phyloP scores from a whole-genome alignment of 257 asterid species.

The Scutellaria minor region DNA sequence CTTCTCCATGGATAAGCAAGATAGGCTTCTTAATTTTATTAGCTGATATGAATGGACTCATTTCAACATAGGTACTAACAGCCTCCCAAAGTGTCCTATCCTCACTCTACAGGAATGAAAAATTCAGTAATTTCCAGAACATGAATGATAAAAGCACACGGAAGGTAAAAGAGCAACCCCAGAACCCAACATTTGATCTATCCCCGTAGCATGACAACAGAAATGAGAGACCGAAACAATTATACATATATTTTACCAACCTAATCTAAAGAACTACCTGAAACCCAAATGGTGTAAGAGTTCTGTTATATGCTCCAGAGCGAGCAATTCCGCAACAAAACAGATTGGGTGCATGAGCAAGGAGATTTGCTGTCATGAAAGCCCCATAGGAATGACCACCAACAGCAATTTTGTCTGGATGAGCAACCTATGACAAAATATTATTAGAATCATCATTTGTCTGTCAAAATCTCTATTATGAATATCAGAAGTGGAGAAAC shows the following conservation, averaged over 20 bases:
- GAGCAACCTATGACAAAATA: constrained; percentile 75
- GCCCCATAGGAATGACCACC: constrained; percentile 99
- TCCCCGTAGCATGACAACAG: constrained; percentile 14
- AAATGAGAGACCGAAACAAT: neutral
- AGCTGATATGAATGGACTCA: constrained; percentile 97
- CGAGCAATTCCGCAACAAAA: constrained; percentile 96
- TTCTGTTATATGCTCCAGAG: constrained; percentile 98
- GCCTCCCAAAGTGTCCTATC: constrained; percentile 99
- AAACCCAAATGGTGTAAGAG: constrained; percentile 99
- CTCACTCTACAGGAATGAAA: constrained; percentile 63
- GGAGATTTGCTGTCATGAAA: constrained; percentile 98
- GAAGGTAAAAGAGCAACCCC: constrained; percentile 19
- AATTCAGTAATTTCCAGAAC: constrained; percentile 18
- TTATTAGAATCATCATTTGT: constrained; percentile 27
- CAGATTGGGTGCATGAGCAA: constrained; percentile 98
- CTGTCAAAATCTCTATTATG: neutral
- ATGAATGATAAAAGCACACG: constrained; percentile 20
- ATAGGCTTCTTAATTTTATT: constrained; percentile 95
- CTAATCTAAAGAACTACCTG: constrained; percentile 61
- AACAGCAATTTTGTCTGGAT: constrained; percentile 83
- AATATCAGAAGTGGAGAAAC: constrained; percentile 41
- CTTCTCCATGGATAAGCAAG: constrained; percentile 96
- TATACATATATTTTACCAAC: neutral
- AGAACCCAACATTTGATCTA: neutral
- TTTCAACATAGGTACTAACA: constrained; percentile 70